phyloP scores from a whole-genome alignment of 805 yeast genomes.

The Candida germanica region DNA sequence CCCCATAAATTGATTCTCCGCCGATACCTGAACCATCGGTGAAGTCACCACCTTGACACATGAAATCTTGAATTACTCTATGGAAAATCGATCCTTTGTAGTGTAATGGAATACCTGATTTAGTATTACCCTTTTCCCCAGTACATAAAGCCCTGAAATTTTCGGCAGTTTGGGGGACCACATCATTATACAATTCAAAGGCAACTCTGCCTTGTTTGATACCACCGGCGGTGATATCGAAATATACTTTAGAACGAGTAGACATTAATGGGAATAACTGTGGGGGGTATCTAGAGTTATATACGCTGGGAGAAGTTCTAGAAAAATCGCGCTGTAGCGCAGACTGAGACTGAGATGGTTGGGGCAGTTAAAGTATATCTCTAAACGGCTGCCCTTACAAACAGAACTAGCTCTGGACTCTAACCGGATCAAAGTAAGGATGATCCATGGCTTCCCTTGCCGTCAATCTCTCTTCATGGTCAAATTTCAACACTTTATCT shows the following conservation, averaged over 20 bases:
- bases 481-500: constrained; percentile 76
- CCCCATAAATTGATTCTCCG: constrained; percentile 45
- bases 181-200: constrained; percentile 67
- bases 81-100: constrained; percentile 91
- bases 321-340: background rate
- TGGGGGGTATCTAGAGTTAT: background rate
- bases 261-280: background rate
- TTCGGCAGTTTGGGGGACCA: constrained; percentile 86
- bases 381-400: background rate
- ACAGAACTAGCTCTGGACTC: constrained; percentile 6
- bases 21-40: constrained; percentile 43
- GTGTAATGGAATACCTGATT: constrained; percentile 59
- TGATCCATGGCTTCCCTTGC: constrained; percentile 87
- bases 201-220: constrained; percentile 70
- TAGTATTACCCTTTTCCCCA: constrained; percentile 74
- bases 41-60: constrained; percentile 92
- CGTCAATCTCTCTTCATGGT: constrained; percentile 84
- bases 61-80: constrained; percentile 82
- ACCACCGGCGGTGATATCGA: constrained; percentile 77
- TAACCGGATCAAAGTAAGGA: constrained; percentile 33
- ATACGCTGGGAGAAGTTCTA: background rate
- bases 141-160: constrained; percentile 87
- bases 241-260: constrained; percentile 55
- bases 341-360: background rate
- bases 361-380: no score